phyloP scores from a whole-genome alignment of 371 early-diverging fungal species.

The Apophysomyces variabilis region DNA sequence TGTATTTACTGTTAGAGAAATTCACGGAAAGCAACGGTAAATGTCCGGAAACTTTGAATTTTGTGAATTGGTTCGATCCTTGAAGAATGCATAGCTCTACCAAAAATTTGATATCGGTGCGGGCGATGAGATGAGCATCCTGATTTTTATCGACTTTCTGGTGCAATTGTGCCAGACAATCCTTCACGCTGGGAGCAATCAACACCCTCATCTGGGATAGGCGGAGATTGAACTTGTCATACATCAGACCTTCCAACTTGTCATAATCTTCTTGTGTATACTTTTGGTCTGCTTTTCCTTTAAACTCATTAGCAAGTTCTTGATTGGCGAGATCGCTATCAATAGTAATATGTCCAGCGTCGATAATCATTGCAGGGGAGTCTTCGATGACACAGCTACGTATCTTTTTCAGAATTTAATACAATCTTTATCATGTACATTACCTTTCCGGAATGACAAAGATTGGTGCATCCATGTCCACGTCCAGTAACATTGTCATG shows the following conservation, averaged over 20 bases:
- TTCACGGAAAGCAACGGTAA: slow-evolving; percentile 78
- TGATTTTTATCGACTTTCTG: slow-evolving; percentile 25
- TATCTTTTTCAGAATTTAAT: slow-evolving; percentile 1
- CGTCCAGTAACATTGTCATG: slow-evolving; percentile 73
- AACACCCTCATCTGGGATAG: slow-evolving; percentile 71
- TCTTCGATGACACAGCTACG: slow-evolving; percentile 47
- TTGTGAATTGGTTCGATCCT: slow-evolving; percentile 66
- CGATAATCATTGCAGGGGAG: slow-evolving; percentile 70
- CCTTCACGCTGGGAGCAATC: slow-evolving; percentile 61
- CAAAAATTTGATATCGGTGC: slow-evolving; percentile 71
- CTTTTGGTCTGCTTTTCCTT: slow-evolving; percentile 54
- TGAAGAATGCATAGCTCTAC: slow-evolving; percentile 79
- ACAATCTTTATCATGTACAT: background rate
- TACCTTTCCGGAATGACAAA: slow-evolving; percentile 82
- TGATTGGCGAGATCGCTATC: slow-evolving; percentile 73
- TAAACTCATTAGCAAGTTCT: slow-evolving; percentile 60
- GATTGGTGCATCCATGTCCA: slow-evolving; percentile 88
- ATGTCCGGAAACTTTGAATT: slow-evolving; percentile 71
- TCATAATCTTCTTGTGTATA: slow-evolving; percentile 58
- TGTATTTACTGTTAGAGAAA: slow-evolving; percentile 85
- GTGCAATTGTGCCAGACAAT: slow-evolving; percentile 71
- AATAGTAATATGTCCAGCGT: slow-evolving; percentile 89
- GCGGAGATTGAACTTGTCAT: slow-evolving; percentile 79
- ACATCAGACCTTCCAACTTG: slow-evolving; percentile 71
- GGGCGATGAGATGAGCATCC: slow-evolving; percentile 68